Percentiles rank a stretch among this genome's conserved stretches.
These are phyloP conservation scores for Clarireedia monteithiana DNA, from an alignment of 2,329 filamentous ascomycete species.

Conservation along the genomic window DNA sequence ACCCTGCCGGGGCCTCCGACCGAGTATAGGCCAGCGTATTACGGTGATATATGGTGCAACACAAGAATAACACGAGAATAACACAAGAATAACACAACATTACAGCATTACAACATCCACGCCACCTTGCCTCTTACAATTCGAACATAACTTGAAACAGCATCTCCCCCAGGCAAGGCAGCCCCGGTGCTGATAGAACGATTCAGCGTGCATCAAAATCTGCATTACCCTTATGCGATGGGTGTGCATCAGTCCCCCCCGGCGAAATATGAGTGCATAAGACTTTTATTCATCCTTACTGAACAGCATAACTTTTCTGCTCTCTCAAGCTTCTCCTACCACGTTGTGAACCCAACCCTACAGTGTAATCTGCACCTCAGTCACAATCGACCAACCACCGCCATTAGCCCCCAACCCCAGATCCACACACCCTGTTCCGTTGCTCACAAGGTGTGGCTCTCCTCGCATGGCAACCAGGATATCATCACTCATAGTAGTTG, in stretches of 20 bases:
- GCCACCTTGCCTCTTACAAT: not conserved
- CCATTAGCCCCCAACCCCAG: slow-evolving; percentile 1
- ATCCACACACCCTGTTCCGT: not conserved
- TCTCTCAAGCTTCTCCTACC: not conserved
- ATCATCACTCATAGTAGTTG: too few relatives aligned
- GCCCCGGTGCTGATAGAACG: not conserved
- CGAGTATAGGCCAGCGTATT: not conserved
- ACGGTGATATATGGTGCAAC: not conserved
- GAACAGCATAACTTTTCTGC: not conserved
- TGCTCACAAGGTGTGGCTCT: not conserved
- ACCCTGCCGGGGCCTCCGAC: not conserved
- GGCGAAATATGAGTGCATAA: not conserved
- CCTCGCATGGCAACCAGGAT: slow-evolving; percentile 10
- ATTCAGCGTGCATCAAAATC: not conserved
- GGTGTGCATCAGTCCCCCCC: not conserved
- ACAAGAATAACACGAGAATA: too few relatives aligned
- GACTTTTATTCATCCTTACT: not conserved
- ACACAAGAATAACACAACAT: not conserved
- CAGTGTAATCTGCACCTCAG: not conserved
- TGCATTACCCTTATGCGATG: not conserved
- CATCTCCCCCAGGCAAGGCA: not conserved
- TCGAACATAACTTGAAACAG: not conserved
- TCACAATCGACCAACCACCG: not conserved
- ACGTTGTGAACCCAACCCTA: slow-evolving; percentile 1
- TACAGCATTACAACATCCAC: not conserved